Conservation (phyloP, 1,139 yeast genomes). For the Hemisphaericaspora xylanilytica region DNA sequence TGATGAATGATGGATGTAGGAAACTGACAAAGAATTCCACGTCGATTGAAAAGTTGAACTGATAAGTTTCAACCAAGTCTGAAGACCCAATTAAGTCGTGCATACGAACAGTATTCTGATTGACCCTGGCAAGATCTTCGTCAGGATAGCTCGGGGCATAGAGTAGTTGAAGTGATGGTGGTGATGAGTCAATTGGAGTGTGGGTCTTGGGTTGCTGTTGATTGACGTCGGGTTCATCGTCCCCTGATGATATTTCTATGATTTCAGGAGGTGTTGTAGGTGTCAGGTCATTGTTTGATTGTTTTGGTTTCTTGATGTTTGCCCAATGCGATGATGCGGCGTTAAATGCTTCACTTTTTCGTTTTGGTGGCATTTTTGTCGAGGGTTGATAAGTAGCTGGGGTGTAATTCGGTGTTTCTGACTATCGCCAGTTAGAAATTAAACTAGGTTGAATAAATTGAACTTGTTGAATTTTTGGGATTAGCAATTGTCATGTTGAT, state of each 20-base stretch:
- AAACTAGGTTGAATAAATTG: not conserved
- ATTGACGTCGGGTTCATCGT: conserved; percentile 4
- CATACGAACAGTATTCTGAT: conserved; percentile 27
- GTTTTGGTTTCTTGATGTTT: conserved; percentile 4
- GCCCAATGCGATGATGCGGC: conserved; percentile 15
- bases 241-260: conserved; percentile 9
- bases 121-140: conserved; percentile 13
- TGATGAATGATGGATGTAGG: conserved; percentile 27
- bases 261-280: conserved; percentile 1
- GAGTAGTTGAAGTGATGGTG: conserved; percentile 25
- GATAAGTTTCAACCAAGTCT: conserved; percentile 39
- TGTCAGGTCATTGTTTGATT: not conserved
- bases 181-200: not conserved
- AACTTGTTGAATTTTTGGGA: too few species aligned
- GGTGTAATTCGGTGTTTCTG: too few species aligned
- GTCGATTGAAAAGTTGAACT: conserved; percentile 51
- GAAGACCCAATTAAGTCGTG: conserved; percentile 29
- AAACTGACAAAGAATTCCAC: conserved; percentile 35
- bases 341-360: conserved; percentile 12
- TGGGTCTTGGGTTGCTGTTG: not conserved
- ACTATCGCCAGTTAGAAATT: not conserved
- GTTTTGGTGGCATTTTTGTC: conserved; percentile 8
- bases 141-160: conserved; percentile 25
- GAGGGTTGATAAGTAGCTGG: not conserved
- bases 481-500: too few species aligned